Percentiles rank a stretch among this genome's conserved stretches.
Evolutionary conservation across 495 filamentous ascomycete genomes (phyloP).

Genomic region (Clohesyomyces aquaticus): DNA sequence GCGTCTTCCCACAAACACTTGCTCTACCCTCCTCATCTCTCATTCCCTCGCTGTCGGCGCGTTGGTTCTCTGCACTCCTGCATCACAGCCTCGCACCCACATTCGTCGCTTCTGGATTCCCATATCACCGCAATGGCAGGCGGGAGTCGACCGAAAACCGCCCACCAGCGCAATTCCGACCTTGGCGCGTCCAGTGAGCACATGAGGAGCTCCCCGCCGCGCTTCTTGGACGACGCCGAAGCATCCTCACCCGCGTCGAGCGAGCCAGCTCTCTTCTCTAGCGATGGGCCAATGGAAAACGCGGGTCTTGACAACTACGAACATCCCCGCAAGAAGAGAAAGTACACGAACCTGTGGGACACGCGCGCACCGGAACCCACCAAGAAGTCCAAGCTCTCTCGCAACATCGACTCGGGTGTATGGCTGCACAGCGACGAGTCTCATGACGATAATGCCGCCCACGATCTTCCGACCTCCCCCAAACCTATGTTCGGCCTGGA

Average conservation of each 20-base stretch:
- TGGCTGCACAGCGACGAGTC: slow-evolving; percentile 5
- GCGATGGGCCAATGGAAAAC: slow-evolving; percentile 20
- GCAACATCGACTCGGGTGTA: slow-evolving; percentile 6
- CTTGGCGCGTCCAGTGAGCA: no score
- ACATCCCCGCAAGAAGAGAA: slow-evolving; percentile 20
- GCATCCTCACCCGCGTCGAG: slow-evolving; percentile 15
- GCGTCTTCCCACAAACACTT: background rate
- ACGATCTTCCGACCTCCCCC: background rate
- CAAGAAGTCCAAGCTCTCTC: slow-evolving; percentile 2
- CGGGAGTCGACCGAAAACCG: no score
- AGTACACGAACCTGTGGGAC: slow-evolving; percentile 19
- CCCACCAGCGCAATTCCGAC: no score
- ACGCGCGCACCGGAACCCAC: background rate
- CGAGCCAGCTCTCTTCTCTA: slow-evolving; percentile 29
- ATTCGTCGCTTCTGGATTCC: no score
- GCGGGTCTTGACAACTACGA: slow-evolving; percentile 29
- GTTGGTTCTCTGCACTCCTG: background rate
- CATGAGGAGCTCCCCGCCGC: slow-evolving; percentile 22
- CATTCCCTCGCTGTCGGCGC: background rate
- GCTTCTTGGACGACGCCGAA: background rate
- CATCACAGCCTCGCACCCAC: background rate
- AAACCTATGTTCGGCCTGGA: background rate
- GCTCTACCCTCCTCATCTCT: background rate
- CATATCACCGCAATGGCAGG: no score
- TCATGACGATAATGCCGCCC: background rate